Evolutionary conservation across 1,284 basidiomycete species (phyloP).

Genomic region (Ceratobasidium sp.): DNA sequence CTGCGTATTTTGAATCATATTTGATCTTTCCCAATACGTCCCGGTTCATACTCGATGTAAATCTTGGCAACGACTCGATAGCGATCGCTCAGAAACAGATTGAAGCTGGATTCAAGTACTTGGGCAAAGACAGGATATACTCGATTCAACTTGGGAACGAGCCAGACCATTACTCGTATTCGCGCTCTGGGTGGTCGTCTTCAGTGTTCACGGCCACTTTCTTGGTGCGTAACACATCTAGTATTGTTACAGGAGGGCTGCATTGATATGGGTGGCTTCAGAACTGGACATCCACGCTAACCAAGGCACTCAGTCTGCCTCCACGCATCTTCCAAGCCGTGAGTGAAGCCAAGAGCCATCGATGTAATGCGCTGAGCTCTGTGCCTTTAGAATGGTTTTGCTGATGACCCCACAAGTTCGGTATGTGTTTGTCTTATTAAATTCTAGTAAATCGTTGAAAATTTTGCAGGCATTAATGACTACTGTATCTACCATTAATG

Average conservation of each 20-base stretch:
- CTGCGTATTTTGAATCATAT: constrained; percentile 57
- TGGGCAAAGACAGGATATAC: constrained; percentile 57
- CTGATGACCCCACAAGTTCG: constrained; percentile 55
- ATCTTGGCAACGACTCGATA: constrained; percentile 59
- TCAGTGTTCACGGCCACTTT: constrained; percentile 57
- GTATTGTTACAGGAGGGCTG: background rate
- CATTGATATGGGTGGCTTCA: constrained; percentile 35
- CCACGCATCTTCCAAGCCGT: constrained; percentile 57
- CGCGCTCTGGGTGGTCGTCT: constrained; percentile 56
- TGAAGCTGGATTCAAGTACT: constrained; percentile 55
- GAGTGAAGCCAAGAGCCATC: background rate
- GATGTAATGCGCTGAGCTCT: background rate
- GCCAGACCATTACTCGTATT: constrained; percentile 58
- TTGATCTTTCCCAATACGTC: constrained; percentile 57
- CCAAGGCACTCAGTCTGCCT: constrained; percentile 55
- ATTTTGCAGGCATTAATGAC: constrained; percentile 55
- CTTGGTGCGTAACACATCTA: constrained; percentile 51
- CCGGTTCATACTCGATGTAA: constrained; percentile 57
- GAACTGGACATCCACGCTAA: constrained; percentile 58
- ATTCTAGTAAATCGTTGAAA: background rate
- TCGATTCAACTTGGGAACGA: constrained; percentile 60
- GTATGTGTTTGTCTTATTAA: constrained; percentile 10
- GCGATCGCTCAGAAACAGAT: constrained; percentile 57
- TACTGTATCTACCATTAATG: constrained; percentile 56
- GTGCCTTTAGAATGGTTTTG: constrained; percentile 51